These are phyloP conservation scores for Fusarium armeniacum DNA, from an alignment of 2,329 filamentous ascomycete species.

Conservation along the genomic window DNA sequence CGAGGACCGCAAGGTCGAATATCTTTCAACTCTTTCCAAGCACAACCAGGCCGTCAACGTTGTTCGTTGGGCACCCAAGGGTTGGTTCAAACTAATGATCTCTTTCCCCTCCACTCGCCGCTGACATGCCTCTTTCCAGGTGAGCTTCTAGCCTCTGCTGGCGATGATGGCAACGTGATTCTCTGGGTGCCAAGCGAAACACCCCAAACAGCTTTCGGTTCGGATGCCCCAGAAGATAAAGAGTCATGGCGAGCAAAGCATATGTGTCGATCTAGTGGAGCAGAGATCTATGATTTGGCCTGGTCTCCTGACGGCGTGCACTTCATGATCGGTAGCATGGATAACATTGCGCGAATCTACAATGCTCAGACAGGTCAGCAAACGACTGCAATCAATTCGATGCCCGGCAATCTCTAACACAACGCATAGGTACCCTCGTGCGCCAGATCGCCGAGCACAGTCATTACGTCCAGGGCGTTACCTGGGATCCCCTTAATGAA, in stretches of 20 bases:
- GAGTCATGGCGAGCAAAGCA: slow-evolving; percentile 97
- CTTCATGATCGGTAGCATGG: slow-evolving; percentile 99
- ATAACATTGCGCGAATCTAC: slow-evolving; percentile 97
- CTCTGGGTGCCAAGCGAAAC: slow-evolving; percentile 93
- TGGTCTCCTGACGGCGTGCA: slow-evolving; percentile 98
- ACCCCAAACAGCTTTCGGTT: slow-evolving; percentile 78
- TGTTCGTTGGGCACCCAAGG: slow-evolving; percentile 93
- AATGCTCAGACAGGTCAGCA: slow-evolving; percentile 86
- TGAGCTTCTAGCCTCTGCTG: slow-evolving; percentile 92
- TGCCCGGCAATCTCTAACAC: slow-evolving; percentile 18
- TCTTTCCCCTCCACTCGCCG: not conserved
- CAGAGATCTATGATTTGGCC: slow-evolving; percentile 97
- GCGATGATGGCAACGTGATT: slow-evolving; percentile 97
- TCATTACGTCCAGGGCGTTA: slow-evolving; percentile 97
- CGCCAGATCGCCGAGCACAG: slow-evolving; percentile 97
- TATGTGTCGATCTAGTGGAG: slow-evolving; percentile 95
- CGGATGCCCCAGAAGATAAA: slow-evolving; percentile 90
- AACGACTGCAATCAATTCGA: not conserved
- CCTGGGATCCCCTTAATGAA: slow-evolving; percentile 98
- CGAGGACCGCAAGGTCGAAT: slow-evolving; percentile 89
- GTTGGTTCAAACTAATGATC: slow-evolving; percentile 62
- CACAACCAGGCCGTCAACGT: slow-evolving; percentile 99
- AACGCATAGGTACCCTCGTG: slow-evolving; percentile 70
- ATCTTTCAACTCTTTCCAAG: slow-evolving; percentile 90
- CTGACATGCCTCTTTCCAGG: slow-evolving; percentile 65